These are phyloP conservation scores for Sclerotinia subarctica DNA, from an alignment of 2,329 filamentous ascomycete genomes.

Conservation along the genomic window DNA sequence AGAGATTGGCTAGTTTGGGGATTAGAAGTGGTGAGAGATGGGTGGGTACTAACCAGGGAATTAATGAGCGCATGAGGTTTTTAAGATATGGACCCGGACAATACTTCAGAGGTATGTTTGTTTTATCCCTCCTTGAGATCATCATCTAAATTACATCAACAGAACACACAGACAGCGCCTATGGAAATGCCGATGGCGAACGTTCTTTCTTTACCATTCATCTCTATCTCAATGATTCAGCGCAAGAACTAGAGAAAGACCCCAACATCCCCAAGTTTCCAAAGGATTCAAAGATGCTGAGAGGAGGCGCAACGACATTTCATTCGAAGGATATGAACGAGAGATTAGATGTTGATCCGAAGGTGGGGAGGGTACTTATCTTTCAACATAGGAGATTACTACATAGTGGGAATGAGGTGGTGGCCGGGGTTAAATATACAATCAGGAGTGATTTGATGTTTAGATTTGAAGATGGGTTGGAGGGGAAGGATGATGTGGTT, in stretches of 20 bases:
- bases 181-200: constrained; percentile 41
- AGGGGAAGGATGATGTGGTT: constrained; percentile 10
- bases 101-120: constrained; percentile 57
- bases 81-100: constrained; percentile 69
- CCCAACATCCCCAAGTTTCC: not conserved
- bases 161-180: constrained; percentile 45
- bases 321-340: constrained; percentile 44
- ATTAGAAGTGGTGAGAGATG: constrained; percentile 27
- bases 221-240: constrained; percentile 52
- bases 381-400: constrained; percentile 54
- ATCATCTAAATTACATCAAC: not conserved
- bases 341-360: constrained; percentile 53
- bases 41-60: constrained; percentile 37
- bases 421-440: constrained; percentile 53
- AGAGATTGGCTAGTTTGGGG: constrained; percentile 39
- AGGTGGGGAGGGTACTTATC: constrained; percentile 55
- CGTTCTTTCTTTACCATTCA: constrained; percentile 52
- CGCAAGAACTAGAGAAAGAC: constrained; percentile 41
- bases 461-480: constrained; percentile 31
- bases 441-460: constrained; percentile 56
- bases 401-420: constrained; percentile 54
- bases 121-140: constrained; percentile 14
- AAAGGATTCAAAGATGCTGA: not conserved
- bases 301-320: constrained; percentile 53
- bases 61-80: constrained; percentile 75